These are phyloP conservation scores for Candida takata DNA, from an alignment of 805 yeast species.

Conservation along the genomic window DNA sequence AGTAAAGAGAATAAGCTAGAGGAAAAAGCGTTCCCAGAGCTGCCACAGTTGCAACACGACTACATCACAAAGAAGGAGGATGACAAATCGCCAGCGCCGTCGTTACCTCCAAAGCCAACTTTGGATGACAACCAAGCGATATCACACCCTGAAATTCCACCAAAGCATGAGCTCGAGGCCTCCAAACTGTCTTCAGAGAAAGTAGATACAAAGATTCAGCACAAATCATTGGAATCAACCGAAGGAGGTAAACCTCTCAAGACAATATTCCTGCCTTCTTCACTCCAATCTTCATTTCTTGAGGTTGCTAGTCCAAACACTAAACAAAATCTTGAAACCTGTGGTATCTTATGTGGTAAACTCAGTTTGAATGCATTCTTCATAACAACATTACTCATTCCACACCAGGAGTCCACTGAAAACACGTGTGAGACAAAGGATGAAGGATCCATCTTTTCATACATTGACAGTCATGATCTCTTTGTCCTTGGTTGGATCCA, in stretches of 20 bases:
- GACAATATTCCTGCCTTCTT: constrained; percentile 42
- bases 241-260: constrained; percentile 54
- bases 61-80: constrained; percentile 2
- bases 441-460: constrained; percentile 52
- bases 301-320: constrained; percentile 45
- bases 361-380: constrained; percentile 56
- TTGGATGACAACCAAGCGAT: background rate
- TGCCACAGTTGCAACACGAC: constrained; percentile 5
- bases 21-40: background rate
- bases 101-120: constrained; percentile 9
- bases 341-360: constrained; percentile 61
- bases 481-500: constrained; percentile 72
- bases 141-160: constrained; percentile 2
- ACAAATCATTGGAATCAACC: constrained; percentile 36
- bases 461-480: constrained; percentile 46
- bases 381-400: constrained; percentile 54
- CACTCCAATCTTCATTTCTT: constrained; percentile 37
- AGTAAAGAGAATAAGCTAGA: no score
- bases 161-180: constrained; percentile 2
- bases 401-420: constrained; percentile 54
- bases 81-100: constrained; percentile 4
- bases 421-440: constrained; percentile 57
- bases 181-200: background rate
- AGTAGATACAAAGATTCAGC: constrained; percentile 15
- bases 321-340: constrained; percentile 45